Base-by-base conservation (phyloP, 2,329 filamentous ascomycete species). In the Ambrosiella beaveri region DNA sequence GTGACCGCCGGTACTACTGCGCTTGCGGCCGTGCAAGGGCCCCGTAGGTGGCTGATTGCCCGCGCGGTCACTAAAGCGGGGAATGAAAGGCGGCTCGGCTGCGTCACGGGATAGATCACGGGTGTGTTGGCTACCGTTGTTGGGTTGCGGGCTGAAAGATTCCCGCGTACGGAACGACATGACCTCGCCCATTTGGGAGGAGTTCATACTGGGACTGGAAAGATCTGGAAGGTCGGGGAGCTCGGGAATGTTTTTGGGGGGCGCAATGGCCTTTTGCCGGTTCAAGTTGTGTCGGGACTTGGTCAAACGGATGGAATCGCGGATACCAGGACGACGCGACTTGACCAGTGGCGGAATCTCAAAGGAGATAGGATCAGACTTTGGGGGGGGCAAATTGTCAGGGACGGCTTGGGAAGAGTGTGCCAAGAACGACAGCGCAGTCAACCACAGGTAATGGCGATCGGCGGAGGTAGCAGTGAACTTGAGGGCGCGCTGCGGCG, bases 381-480 rank as follows among this genome's bases (percentile, higher is more conserved):
- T 76, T 19, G 75, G 71, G 2, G 51, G 51, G 7, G 74, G 69
- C 2, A 84, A 73, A 13, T 89, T 80, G 56, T 93, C 87, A 1
- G 88, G 86, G 4, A 91, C 77, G 0, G 85, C 83, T 65, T 91
- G 85, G 13, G 85, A 81, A 0, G 90, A 95, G 67, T 96, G 89
- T 11, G 91, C 90, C 38, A 98, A 76, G 78, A 97, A 98, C 0
- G 90, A 95, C 17, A 98, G 75, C 0, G 93, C 88, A 17, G 88
- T 96, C 59, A 98, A 74, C 93, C 93, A 98, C 54, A 96, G 73
- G 66, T 94, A 95, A 69, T 98, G 93, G 13, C 93, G 82, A 63
- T 97, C 93, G 39, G 84, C 74, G 19, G 82, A 85, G 13, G 78
- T 74, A 0, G 93, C 88, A 0, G 93, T 98, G 68, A 98, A 97